Evolutionary conservation across 2,329 filamentous ascomycete species (phyloP).

Genomic region (Aspergillus caelatus): DNA sequence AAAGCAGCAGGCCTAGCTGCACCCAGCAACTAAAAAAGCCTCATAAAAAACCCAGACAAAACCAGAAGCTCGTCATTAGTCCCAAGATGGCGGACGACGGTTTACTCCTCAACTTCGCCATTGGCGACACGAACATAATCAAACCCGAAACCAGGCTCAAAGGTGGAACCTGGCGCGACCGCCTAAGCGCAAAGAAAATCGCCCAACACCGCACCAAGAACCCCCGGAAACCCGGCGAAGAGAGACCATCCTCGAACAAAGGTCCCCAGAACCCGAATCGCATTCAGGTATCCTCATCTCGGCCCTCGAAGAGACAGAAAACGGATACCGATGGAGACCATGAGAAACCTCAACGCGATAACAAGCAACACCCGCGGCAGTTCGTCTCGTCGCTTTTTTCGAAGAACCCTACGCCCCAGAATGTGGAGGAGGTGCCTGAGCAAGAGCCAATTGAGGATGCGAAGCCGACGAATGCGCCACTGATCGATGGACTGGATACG

Average conservation of each 20-base stretch:
- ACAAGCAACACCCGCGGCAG: slow-evolving; percentile 54
- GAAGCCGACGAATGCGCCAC: slow-evolving; percentile 86
- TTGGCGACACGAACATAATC: slow-evolving; percentile 67
- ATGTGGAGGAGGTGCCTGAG: slow-evolving; percentile 44
- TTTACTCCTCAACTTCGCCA: slow-evolving; percentile 88
- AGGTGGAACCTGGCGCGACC: slow-evolving; percentile 91
- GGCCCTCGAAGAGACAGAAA: slow-evolving; percentile 46
- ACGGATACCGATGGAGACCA: slow-evolving; percentile 42
- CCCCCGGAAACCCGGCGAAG: slow-evolving; percentile 29
- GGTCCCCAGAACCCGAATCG: slow-evolving; percentile 36
- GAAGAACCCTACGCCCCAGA: slow-evolving; percentile 77
- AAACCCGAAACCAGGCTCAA: slow-evolving; percentile 68
- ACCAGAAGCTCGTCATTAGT: not conserved
- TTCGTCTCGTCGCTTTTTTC: slow-evolving; percentile 92
- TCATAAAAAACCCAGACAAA: not conserved
- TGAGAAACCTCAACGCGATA: slow-evolving; percentile 21
- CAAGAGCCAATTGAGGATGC: slow-evolving; percentile 43
- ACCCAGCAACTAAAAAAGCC: not conserved
- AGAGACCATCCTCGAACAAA: not conserved
- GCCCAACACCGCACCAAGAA: slow-evolving; percentile 55
- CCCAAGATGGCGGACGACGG: slow-evolving; percentile 84
- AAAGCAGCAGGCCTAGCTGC: slow-evolving; percentile 1
- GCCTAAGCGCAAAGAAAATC: slow-evolving; percentile 76
- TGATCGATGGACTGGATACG: slow-evolving; percentile 79
- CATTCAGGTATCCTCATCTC: slow-evolving; percentile 31